Percentiles rank a stretch among this genome's conserved stretches.
Evolutionary conservation across 1,284 basidiomycete species (phyloP).

Genomic region (Mycosarcoma maydis): DNA sequence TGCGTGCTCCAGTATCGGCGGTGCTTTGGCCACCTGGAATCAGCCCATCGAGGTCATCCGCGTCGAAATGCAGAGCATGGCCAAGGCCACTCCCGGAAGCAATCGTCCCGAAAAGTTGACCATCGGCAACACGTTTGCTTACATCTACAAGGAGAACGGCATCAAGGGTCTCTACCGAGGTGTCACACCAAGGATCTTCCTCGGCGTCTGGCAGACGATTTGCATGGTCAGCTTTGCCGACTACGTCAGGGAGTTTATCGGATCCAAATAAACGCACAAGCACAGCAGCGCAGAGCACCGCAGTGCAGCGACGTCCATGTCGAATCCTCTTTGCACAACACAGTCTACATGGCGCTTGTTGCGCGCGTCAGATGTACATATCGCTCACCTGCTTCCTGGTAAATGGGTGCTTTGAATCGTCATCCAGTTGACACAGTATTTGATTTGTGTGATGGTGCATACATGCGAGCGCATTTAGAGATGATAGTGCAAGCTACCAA

Average conservation of each 20-base stretch:
- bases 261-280: constrained; percentile 25
- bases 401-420: too few species aligned
- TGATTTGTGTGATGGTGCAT: too few species aligned
- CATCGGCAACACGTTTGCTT: constrained; percentile 83
- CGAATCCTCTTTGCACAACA: too few species aligned
- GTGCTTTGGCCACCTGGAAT: constrained; percentile 98
- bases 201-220: constrained; percentile 95
- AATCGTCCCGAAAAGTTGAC: constrained; percentile 88
- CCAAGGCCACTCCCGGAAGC: constrained; percentile 77
- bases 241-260: constrained; percentile 73
- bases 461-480: too few species aligned
- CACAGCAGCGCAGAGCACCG: background rate
- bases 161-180: constrained; percentile 97
- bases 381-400: too few species aligned
- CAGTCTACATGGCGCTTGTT: too few species aligned
- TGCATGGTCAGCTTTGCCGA: constrained; percentile 99
- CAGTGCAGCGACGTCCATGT: too few species aligned
- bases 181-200: constrained; percentile 92
- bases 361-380: too few species aligned
- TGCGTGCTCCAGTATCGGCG: constrained; percentile 84
- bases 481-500: background rate
- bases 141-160: constrained; percentile 96
- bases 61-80: constrained; percentile 99
- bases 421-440: background rate
- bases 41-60: constrained; percentile 98